phyloP scores from a whole-genome alignment of 768 basidiomycete genomes.

The Guyanaporus albipodus region DNA sequence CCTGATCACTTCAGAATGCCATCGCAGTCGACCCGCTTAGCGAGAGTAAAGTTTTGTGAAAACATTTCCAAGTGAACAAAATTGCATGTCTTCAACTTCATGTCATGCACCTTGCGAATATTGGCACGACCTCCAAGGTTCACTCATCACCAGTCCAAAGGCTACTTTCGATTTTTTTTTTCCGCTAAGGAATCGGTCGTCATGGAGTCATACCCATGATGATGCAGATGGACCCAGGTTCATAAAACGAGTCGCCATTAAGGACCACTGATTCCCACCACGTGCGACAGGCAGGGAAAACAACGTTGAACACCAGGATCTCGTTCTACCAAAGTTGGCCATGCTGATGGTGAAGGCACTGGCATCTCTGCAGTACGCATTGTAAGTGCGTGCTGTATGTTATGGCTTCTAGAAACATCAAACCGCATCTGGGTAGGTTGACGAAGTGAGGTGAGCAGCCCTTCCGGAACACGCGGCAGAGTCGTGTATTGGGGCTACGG shows the following conservation, averaged over 20 bases:
- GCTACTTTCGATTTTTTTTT: too few relatives aligned
- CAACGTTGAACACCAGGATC: neutral
- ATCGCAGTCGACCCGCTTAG: neutral
- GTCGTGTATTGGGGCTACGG: slow-evolving; percentile 32
- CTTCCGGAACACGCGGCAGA: slow-evolving; percentile 28
- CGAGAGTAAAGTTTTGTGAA: neutral
- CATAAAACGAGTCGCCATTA: slow-evolving; percentile 17
- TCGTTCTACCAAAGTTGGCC: neutral
- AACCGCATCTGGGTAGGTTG: slow-evolving; percentile 19
- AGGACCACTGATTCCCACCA: slow-evolving; percentile 23
- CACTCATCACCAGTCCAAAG: too few relatives aligned
- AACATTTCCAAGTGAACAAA: neutral
- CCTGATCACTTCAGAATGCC: too few relatives aligned
- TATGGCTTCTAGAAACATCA: slow-evolving; percentile 21
- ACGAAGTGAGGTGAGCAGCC: slow-evolving; percentile 26
- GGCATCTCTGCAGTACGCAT: slow-evolving; percentile 13
- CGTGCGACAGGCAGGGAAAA: neutral
- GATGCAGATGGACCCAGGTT: slow-evolving; percentile 12
- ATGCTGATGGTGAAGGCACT: slow-evolving; percentile 6
- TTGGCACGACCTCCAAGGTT: neutral
- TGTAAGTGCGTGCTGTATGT: slow-evolving; percentile 25
- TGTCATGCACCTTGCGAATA: neutral
- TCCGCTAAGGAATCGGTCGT: neutral
- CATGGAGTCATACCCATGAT: neutral
- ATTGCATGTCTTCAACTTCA: neutral